These are phyloP conservation scores for Paramecium sonneborni DNA, from an alignment of 73 alveolate species.

Conservation along the genomic window DNA sequence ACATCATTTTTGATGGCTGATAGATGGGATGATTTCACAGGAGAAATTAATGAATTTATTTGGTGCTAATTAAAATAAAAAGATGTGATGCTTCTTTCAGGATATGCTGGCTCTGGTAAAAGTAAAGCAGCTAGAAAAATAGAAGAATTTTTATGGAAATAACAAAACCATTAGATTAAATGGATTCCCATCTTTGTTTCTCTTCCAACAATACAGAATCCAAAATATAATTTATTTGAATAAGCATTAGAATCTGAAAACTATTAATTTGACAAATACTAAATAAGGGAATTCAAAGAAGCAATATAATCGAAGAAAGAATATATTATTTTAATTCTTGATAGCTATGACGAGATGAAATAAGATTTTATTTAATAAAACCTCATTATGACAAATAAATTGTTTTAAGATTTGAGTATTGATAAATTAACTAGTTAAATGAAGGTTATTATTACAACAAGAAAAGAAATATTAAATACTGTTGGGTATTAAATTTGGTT, in stretches of 20 bases:
- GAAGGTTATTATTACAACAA: neutral
- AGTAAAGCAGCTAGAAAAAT: slow-evolving; percentile 22
- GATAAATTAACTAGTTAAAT: neutral
- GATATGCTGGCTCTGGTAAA: slow-evolving; percentile 31
- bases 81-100: neutral
- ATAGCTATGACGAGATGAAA: slow-evolving; percentile 8
- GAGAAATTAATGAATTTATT: neutral
- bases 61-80: neutral
- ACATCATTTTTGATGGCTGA: neutral
- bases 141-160: slow-evolving; percentile 13
- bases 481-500: neutral
- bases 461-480: neutral
- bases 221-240: neutral
- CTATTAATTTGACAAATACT: neutral
- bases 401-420: neutral
- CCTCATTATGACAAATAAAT: neutral
- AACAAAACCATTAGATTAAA: neutral
- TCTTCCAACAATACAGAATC: neutral
- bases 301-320: neutral
- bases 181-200: neutral
- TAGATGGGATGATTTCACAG: neutral
- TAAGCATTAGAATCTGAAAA: neutral
- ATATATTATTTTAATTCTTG: neutral
- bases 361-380: neutral
- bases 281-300: neutral